Base-by-base conservation (phyloP, 2,329 filamentous ascomycete species). In the Neoarthrinium moseri region DNA sequence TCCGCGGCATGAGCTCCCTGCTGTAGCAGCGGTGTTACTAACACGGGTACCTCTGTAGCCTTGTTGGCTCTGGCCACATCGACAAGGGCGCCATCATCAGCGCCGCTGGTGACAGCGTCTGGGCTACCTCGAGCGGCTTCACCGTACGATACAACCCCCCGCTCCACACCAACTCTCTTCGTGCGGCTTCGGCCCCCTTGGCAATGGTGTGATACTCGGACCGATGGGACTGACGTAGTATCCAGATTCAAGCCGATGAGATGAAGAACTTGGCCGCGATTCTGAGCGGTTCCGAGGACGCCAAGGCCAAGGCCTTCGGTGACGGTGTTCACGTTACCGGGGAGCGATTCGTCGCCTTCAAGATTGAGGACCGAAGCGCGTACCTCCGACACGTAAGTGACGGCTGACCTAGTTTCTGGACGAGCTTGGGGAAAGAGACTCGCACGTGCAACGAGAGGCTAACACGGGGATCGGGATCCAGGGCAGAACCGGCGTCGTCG, bases 81-180 rank as follows among this genome's bases (percentile, higher is more conserved):
- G 86, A 94, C 74, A 86, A 90, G 74, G 91, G 80, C 60, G 87
- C 88, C 64, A 91, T 96, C 67, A 83, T 94, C 76, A 91, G 87
- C 70, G 73, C 72, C 54, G 87, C 87, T 57, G 89, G 90, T 60
- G 87, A 88, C 71, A 90, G 85, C 65, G 78, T 82, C 59, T 95
- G 90, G 89, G 90, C 90, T 50, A 66, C 75, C 33, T 84, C 83
- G 22, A 18, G 79, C 44, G 80, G 77, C 56, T 95, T 96, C 74
- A 73, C 77, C 65, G 90, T 96, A 85, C 68, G 72, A 30, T 65
- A 48, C 49, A 38, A 44, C 38, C 35, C 23, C 38, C 43, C 35
- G 34, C 29, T 6, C 41, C 29, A 20, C 26, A 26, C 29, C 12
- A 10, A n/a, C n/a, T n/a, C n/a, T n/a, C n/a, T n/a, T n/a, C n/a